These are phyloP conservation scores for Fusarium sp. DNA, from an alignment of 2,329 filamentous ascomycete species.

Conservation along the genomic window DNA sequence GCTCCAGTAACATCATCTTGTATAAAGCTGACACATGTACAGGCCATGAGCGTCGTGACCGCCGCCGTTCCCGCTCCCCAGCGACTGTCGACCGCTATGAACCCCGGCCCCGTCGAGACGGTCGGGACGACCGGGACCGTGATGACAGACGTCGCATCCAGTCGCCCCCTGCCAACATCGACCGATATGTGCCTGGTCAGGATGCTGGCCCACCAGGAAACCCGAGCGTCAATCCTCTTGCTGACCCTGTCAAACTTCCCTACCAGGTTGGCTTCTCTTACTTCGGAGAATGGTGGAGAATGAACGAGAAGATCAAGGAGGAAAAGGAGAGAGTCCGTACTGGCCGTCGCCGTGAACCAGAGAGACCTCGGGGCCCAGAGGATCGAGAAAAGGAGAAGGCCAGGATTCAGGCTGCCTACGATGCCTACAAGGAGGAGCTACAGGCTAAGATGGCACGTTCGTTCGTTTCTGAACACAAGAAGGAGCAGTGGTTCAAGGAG, in stretches of 20 bases:
- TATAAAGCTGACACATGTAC: constrained; percentile 7
- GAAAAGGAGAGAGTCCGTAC: constrained; percentile 77
- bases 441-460: constrained; percentile 83
- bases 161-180: constrained; percentile 76
- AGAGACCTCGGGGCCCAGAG: constrained; percentile 71
- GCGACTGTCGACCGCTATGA: constrained; percentile 79
- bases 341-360: constrained; percentile 73
- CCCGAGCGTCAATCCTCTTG: constrained; percentile 69
- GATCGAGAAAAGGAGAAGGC: constrained; percentile 82
- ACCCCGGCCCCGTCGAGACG: constrained; percentile 74
- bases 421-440: constrained; percentile 72
- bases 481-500: constrained; percentile 98
- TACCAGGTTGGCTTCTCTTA: constrained; percentile 88
- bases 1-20: background rate
- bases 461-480: constrained; percentile 92
- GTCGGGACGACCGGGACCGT: constrained; percentile 72
- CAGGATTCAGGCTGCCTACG: constrained; percentile 76
- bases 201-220: constrained; percentile 57
- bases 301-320: constrained; percentile 83
- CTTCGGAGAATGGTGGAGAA: constrained; percentile 87
- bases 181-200: constrained; percentile 84
- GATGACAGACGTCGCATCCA: constrained; percentile 71
- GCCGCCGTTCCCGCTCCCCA: constrained; percentile 75
- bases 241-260: constrained; percentile 75
- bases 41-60: constrained; percentile 69